phyloP scores from a whole-genome alignment of 31 red algal genomes.

The Asparagopsis taxiformis region DNA sequence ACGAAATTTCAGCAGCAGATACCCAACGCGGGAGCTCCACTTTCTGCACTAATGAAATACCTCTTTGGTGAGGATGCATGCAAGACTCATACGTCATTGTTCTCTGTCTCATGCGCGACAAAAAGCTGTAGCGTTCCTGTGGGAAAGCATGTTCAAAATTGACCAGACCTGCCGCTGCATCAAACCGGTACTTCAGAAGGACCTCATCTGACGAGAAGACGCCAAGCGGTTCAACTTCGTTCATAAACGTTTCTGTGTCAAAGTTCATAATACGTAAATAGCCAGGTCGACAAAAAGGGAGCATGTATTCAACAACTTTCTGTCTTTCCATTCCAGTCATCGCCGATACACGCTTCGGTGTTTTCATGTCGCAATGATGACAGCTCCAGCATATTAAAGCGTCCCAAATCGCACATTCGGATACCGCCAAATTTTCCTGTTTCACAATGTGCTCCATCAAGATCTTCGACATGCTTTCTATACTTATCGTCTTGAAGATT shows the following conservation, averaged over 20 bases:
- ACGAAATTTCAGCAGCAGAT: conserved; percentile 16
- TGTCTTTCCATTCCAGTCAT: no score
- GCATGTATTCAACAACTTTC: no score
- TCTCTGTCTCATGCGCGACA: conserved; percentile 41
- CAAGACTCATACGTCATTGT: conserved; percentile 25
- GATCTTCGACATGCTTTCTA: no score
- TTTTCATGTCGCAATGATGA: no score
- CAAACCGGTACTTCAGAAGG: conserved; percentile 43
- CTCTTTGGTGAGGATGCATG: conserved; percentile 23
- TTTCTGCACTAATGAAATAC: background rate
- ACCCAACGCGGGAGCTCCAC: conserved; percentile 39
- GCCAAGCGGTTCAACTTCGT: conserved; percentile 19
- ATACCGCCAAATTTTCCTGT: no score
- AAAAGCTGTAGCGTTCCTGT: conserved; percentile 35
- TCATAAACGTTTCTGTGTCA: conserved; percentile 8
- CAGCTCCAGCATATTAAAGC: no score
- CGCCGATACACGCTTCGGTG: no score
- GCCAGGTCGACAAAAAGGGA: no score
- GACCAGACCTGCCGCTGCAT: conserved; percentile 17
- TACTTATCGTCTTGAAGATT: no score
- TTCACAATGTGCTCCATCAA: no score
- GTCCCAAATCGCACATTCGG: no score
- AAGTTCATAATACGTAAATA: background rate
- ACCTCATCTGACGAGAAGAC: conserved; percentile 22
- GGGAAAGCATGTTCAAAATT: conserved; percentile 26